Evolutionary conservation across 306 rosid genomes (phyloP).

Genomic region (Mimosa bimucronata): DNA sequence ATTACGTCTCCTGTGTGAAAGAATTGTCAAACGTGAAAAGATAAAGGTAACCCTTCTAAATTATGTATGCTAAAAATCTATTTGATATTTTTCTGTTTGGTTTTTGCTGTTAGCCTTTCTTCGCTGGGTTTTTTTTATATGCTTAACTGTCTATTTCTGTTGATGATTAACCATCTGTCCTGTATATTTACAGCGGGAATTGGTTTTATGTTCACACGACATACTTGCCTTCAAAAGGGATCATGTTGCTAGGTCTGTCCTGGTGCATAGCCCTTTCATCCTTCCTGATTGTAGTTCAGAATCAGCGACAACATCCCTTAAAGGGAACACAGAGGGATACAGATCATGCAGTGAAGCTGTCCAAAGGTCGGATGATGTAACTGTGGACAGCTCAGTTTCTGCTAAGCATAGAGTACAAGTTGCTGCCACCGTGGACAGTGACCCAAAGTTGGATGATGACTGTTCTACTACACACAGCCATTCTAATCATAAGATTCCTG

Average conservation of each 20-base stretch:
- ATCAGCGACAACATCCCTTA: slow-evolving; percentile 96
- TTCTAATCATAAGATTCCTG: slow-evolving; percentile 50
- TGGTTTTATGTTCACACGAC: slow-evolving; percentile 87
- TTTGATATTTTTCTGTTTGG: slow-evolving; percentile 13
- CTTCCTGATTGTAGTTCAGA: slow-evolving; percentile 90
- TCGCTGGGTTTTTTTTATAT: neutral
- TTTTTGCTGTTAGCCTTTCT: neutral
- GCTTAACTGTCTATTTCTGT: neutral
- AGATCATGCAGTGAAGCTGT: slow-evolving; percentile 84
- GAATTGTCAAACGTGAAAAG: slow-evolving; percentile 94
- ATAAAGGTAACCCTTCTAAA: slow-evolving; percentile 64
- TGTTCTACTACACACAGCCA: slow-evolving; percentile 79
- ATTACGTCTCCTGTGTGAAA: slow-evolving; percentile 92
- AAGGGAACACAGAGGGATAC: slow-evolving; percentile 78
- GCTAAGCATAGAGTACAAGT: slow-evolving; percentile 65
- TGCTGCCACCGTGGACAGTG: slow-evolving; percentile 62
- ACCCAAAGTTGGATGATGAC: slow-evolving; percentile 82
- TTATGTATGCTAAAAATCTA: neutral
- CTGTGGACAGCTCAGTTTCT: slow-evolving; percentile 85
- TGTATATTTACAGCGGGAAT: slow-evolving; percentile 76
- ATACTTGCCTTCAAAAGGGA: slow-evolving; percentile 87
- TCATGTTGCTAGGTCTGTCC: slow-evolving; percentile 72
- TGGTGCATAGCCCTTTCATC: slow-evolving; percentile 61
- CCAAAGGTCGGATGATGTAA: slow-evolving; percentile 90
- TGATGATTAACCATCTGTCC: slow-evolving; percentile 24